Evolutionary conservation across 176 grass and related monocot genomes (phyloP).

Genomic region (Coix lacrymajobi): DNA sequence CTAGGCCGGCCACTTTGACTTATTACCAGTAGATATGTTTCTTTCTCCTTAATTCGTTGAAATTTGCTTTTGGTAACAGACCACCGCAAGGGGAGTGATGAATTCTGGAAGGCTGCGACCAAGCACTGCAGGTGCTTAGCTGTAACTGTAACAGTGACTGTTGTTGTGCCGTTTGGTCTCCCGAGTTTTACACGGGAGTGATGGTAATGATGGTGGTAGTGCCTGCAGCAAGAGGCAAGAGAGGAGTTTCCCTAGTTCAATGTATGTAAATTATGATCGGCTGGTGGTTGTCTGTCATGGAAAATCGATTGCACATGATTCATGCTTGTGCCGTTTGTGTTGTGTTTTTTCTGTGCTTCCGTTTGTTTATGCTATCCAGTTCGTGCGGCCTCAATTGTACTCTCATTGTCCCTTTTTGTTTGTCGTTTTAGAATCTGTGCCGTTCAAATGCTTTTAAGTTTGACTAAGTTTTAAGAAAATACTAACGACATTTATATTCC

Average conservation of each 20-base stretch:
- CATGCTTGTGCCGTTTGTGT: not conserved
- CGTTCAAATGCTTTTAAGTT: no score
- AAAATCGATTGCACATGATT: not conserved
- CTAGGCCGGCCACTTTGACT: not conserved
- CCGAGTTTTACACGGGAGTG: not conserved
- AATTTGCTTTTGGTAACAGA: conserved; percentile 21
- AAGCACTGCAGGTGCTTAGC: conserved; percentile 10
- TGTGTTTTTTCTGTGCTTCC: not conserved
- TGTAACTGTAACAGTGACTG: not conserved
- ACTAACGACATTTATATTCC: no score
- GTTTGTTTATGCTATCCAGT: not conserved
- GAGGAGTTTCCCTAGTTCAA: not conserved
- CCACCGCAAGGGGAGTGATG: conserved; percentile 83
- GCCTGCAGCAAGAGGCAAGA: not conserved
- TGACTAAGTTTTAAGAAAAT: no score
- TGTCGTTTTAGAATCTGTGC: no score
- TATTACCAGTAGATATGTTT: not conserved
- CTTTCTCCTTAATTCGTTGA: not conserved
- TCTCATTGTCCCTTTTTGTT: no score
- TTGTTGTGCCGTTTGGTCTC: not conserved
- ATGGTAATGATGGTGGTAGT: not conserved
- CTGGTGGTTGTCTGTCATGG: not conserved
- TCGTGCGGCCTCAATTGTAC: not conserved
- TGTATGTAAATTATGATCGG: conserved; percentile 29
- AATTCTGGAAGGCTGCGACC: conserved; percentile 58